These are phyloP conservation scores for Nepenthes mirabilis DNA, from an alignment of 148 eudicot genomes.

Conservation along the genomic window DNA sequence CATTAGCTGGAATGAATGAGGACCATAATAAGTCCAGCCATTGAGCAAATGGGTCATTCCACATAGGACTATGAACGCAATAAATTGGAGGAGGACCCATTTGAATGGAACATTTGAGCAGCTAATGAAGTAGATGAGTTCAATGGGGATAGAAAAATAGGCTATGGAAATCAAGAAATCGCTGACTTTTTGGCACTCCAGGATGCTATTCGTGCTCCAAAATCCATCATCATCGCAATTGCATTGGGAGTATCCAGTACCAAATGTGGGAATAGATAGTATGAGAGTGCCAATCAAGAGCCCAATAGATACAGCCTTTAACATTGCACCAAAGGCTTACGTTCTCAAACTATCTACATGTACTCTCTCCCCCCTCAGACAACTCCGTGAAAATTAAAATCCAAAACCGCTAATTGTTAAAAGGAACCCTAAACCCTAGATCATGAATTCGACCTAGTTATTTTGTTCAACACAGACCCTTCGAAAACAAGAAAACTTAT, in stretches of 20 bases:
- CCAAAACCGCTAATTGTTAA: neutral
- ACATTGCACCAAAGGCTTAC: constrained; percentile 18
- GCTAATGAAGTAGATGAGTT: constrained; percentile 77
- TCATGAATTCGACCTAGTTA: neutral
- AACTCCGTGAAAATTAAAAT: constrained; percentile 1
- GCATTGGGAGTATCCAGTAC: constrained; percentile 27
- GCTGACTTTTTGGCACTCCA: constrained; percentile 40
- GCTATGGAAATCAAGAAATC: constrained; percentile 64
- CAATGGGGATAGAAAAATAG: constrained; percentile 85
- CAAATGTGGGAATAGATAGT: constrained; percentile 12
- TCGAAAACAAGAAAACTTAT: too few relatives aligned
- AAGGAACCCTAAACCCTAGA: constrained; percentile 4
- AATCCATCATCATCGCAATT: constrained; percentile 44
- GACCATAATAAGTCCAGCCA: constrained; percentile 76
- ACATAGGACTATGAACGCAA: constrained; percentile 90
- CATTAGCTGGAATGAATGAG: constrained; percentile 77
- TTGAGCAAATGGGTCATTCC: constrained; percentile 96
- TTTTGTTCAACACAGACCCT: too few relatives aligned
- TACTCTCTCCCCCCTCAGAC: neutral
- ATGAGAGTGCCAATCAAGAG: constrained; percentile 19
- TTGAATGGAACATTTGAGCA: constrained; percentile 85
- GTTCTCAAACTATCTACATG: constrained; percentile 3
- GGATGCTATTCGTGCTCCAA: constrained; percentile 25
- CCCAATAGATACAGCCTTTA: constrained; percentile 13
- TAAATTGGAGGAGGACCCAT: constrained; percentile 84